Base-by-base conservation (phyloP, 1,284 basidiomycete species). In the Tilletia setariae region DNA sequence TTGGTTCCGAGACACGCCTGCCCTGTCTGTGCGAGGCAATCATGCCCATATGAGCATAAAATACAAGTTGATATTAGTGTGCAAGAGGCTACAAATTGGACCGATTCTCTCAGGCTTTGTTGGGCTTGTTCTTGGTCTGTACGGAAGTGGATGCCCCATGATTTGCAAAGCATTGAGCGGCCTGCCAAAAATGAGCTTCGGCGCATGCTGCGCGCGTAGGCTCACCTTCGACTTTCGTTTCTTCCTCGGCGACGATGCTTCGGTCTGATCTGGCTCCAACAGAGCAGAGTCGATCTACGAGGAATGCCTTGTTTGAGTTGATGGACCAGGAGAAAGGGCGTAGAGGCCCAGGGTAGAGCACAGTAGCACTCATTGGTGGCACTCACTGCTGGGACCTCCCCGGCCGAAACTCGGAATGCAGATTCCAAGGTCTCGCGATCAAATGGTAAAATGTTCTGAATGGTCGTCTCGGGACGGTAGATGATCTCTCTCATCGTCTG, bases 141-240 rank as follows among this genome's bases (percentile, higher is more conserved):
- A 11, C 35, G 11, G n/a, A 49, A 23, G 46, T 49, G 46, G 19
- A 23, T 16, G 28, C 15, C 2, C 56, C 8, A 4, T 13, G 32
- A 59, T 9, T 16, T n/a, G n/a, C 35, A 40, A 40, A 6, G 35
- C 6, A 40, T 40, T 19, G 8, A 28, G 51, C 51, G n/a, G 16
- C 19, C 11, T 8, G 16, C 15, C 8, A 56, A 23, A 23, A 56
- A 56, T 11, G 11, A 21, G 15, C 9, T 28, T 19, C 51, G 15
- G 8, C 15, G 51, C 15, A 9, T 2, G 35, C 15, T 6, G 1
- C 4, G 11, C 43, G 16, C 1, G 61, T 30, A 25, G 19, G 51
- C 63, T 68, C 30, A 70, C 71, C 63, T 74, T 74, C 53, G 73
- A 72, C 67, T 72, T 73, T 42, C 66, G 71, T 4, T 68, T 71